These are phyloP conservation scores for Leptographium wingfieldii DNA, from an alignment of 2,329 filamentous ascomycete genomes.

Conservation along the genomic window DNA sequence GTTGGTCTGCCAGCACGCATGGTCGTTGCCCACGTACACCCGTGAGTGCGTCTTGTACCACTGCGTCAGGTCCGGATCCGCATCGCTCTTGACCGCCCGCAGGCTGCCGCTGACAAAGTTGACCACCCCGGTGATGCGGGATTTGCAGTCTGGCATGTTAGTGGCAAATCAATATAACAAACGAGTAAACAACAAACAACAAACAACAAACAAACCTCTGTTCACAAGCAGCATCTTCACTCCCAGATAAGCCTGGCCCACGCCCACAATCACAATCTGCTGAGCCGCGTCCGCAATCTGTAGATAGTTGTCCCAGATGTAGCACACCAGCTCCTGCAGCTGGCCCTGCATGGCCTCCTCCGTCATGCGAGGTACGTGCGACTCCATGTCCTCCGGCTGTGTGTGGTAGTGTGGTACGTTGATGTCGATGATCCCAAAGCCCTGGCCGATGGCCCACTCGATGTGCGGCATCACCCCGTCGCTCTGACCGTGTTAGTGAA, in stretches of 20 bases:
- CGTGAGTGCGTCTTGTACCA: conserved; percentile 80
- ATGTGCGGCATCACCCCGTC: conserved; percentile 73
- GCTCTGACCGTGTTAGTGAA: conserved; percentile 38
- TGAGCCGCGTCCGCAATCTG: conserved; percentile 59
- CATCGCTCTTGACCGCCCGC: conserved; percentile 66
- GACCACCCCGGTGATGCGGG: conserved; percentile 57
- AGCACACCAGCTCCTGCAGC: conserved; percentile 63
- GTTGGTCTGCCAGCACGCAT: conserved; percentile 61
- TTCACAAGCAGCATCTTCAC: conserved; percentile 70
- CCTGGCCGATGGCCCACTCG: conserved; percentile 65
- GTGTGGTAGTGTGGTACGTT: conserved; percentile 75
- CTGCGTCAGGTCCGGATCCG: conserved; percentile 54
- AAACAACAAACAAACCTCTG: conserved; percentile 40
- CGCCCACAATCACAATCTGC: conserved; percentile 73
- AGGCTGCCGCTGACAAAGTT: conserved; percentile 72
- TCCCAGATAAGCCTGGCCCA: conserved; percentile 79
- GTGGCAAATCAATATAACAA: background rate
- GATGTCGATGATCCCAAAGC: conserved; percentile 78
- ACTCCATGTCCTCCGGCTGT: conserved; percentile 41
- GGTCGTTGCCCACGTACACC: conserved; percentile 64
- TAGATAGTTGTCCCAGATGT: conserved; percentile 96
- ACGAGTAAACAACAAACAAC: background rate
- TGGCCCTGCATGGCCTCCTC: conserved; percentile 41
- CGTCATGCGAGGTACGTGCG: conserved; percentile 30
- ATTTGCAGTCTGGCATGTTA: conserved; percentile 42